Conservation (phyloP, 805 yeast species). For the Brettanomyces custersianus region DNA sequence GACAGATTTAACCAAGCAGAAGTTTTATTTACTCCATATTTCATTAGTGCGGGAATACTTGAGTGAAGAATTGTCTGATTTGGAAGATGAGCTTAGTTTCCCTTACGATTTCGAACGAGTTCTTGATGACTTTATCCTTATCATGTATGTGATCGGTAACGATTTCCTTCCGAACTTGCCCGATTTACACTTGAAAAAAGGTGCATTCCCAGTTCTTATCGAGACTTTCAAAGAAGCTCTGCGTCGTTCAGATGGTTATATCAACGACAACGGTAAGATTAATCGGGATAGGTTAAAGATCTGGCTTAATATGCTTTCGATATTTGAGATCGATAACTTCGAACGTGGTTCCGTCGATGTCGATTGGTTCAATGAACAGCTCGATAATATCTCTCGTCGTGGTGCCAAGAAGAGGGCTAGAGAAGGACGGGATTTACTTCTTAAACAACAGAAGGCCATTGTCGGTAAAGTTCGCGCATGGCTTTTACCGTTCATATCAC, state of each 20-base stretch:
- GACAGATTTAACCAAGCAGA: slow-evolving; percentile 61
- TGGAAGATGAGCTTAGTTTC: slow-evolving; percentile 55
- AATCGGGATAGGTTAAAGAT: slow-evolving; percentile 61
- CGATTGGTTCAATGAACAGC: slow-evolving; percentile 83
- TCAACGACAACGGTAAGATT: slow-evolving; percentile 76
- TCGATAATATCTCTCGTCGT: slow-evolving; percentile 66
- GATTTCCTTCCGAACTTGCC: slow-evolving; percentile 97
- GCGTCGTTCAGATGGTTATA: slow-evolving; percentile 67
- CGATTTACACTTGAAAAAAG: slow-evolving; percentile 84
- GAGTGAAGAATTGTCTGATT: slow-evolving; percentile 71
- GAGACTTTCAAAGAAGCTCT: slow-evolving; percentile 81
- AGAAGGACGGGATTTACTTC: slow-evolving; percentile 52
- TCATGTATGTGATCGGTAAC: slow-evolving; percentile 92
- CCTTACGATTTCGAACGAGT: slow-evolving; percentile 79
- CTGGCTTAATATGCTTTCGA: slow-evolving; percentile 69
- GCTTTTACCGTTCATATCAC: slow-evolving; percentile 26
- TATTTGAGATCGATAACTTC: slow-evolving; percentile 78
- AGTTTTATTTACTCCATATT: slow-evolving; percentile 73
- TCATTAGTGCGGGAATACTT: slow-evolving; percentile 86
- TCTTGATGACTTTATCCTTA: slow-evolving; percentile 85
- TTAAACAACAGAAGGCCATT: slow-evolving; percentile 68
- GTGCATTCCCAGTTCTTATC: slow-evolving; percentile 89
- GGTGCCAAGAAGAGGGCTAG: slow-evolving; percentile 64
- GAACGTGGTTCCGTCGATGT: slow-evolving; percentile 79
- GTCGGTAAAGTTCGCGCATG: slow-evolving; percentile 50